Evolutionary conservation across 805 yeast genomes (phyloP).

Genomic region (Saccharomycopsis malanga): DNA sequence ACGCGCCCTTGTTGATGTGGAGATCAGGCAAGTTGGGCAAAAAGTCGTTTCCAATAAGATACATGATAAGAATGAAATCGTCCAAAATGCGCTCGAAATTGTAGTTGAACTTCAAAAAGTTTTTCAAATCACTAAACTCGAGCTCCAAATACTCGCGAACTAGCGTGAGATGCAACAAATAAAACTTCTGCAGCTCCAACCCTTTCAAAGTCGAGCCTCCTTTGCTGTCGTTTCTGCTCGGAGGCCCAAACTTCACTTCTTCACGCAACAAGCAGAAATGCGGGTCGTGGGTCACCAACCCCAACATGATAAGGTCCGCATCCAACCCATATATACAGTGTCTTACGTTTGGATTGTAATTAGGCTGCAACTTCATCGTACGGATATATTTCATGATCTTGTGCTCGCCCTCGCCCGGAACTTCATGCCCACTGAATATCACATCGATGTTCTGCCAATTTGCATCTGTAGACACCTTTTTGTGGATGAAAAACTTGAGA

Average conservation of each 20-base stretch:
- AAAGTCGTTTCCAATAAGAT: constrained; percentile 96
- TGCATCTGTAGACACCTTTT: constrained; percentile 79
- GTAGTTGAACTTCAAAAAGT: constrained; percentile 54
- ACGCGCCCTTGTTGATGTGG: constrained; percentile 90
- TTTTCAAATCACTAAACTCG: constrained; percentile 71
- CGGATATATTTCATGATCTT: constrained; percentile 92
- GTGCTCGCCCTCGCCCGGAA: constrained; percentile 98
- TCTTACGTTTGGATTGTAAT: constrained; percentile 71
- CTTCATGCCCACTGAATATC: constrained; percentile 87
- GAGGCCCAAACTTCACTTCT: constrained; percentile 82
- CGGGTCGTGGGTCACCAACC: constrained; percentile 89
- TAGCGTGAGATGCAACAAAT: constrained; percentile 73
- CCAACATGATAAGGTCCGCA: constrained; percentile 93
- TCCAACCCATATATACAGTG: constrained; percentile 95
- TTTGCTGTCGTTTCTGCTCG: constrained; percentile 28
- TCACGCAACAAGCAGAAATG: constrained; percentile 91
- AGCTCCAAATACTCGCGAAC: constrained; percentile 86
- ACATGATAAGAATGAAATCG: constrained; percentile 86
- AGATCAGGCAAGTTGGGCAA: constrained; percentile 93
- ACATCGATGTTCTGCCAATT: constrained; percentile 77
- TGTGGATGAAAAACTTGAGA: constrained; percentile 79
- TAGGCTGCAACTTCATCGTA: constrained; percentile 62
- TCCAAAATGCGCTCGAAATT: constrained; percentile 86
- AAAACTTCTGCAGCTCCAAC: constrained; percentile 75
- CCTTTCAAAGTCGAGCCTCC: constrained; percentile 33